Percentiles rank a stretch among this genome's conserved stretches.
These are phyloP conservation scores for Seminavis robusta DNA, from an alignment of 108 stramenopile species.

Conservation along the genomic window DNA sequence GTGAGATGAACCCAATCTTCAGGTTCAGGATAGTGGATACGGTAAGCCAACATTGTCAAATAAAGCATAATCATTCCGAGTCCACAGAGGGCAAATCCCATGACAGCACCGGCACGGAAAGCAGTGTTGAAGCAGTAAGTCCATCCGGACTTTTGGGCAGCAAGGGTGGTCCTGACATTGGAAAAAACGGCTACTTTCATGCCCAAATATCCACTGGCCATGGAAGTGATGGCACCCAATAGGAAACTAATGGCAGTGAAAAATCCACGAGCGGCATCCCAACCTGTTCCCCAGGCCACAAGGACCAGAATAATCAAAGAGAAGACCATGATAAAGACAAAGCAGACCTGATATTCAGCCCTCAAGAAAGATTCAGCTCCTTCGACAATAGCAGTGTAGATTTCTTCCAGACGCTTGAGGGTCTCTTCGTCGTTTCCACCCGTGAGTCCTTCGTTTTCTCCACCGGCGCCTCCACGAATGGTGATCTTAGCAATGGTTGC, in stretches of 20 bases:
- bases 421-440: slow-evolving; percentile 67
- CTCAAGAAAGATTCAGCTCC: slow-evolving; percentile 94
- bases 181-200: slow-evolving; percentile 98
- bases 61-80: slow-evolving; percentile 92
- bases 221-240: slow-evolving; percentile 83
- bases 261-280: slow-evolving; percentile 83
- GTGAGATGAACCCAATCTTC: slow-evolving; percentile 91
- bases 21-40: slow-evolving; percentile 66
- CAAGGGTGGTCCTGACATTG: slow-evolving; percentile 94
- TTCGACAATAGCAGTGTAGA: slow-evolving; percentile 91
- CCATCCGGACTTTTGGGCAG: slow-evolving; percentile 85
- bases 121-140: slow-evolving; percentile 92
- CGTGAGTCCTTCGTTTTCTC: slow-evolving; percentile 34
- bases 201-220: slow-evolving; percentile 92
- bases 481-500: slow-evolving; percentile 78
- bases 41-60: slow-evolving; percentile 74
- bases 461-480: slow-evolving; percentile 52
- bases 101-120: slow-evolving; percentile 97
- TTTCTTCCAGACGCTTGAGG: slow-evolving; percentile 79
- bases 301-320: slow-evolving; percentile 80
- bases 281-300: slow-evolving; percentile 84
- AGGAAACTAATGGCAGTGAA: slow-evolving; percentile 93
- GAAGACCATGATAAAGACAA: slow-evolving; percentile 86
- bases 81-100: slow-evolving; percentile 96
- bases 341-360: slow-evolving; percentile 95